phyloP scores from a whole-genome alignment of 2,329 filamentous ascomycete genomes.

The Hypoxylon sp. region DNA sequence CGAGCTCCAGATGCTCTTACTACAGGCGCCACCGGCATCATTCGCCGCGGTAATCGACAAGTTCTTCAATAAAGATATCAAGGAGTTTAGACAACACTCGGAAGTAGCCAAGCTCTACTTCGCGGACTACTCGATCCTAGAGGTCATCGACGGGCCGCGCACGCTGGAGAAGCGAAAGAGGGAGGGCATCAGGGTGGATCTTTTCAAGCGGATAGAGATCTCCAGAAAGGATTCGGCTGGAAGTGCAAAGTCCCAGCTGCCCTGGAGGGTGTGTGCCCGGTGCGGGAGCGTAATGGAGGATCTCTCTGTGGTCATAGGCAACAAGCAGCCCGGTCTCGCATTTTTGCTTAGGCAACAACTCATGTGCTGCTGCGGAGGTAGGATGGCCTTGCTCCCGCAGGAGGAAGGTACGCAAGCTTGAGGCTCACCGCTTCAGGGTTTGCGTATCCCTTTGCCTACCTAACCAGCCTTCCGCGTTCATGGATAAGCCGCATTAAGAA shows the following conservation, averaged over 20 bases:
- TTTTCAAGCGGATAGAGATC: conserved; percentile 71
- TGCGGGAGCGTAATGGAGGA: conserved; percentile 77
- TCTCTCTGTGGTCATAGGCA: conserved; percentile 49
- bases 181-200: conserved; percentile 60
- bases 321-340: conserved; percentile 61
- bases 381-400: conserved; percentile 60
- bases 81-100: conserved; percentile 67
- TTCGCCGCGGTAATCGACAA: conserved; percentile 72
- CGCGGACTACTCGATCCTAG: conserved; percentile 76
- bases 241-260: conserved; percentile 24
- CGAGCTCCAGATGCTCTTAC: conserved; percentile 66
- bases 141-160: conserved; percentile 68
- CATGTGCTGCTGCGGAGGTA: conserved; percentile 66
- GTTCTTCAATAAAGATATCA: conserved; percentile 70
- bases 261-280: conserved; percentile 65
- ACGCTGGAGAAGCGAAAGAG: conserved; percentile 57
- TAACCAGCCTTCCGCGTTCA: not conserved
- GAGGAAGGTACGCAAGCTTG: conserved; percentile 11
- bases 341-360: conserved; percentile 68
- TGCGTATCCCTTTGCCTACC: not conserved
- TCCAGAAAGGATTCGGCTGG: conserved; percentile 52
- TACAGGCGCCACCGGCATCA: conserved; percentile 57
- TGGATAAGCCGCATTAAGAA: not conserved
- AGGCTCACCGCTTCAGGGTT: not conserved
- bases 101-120: conserved; percentile 79